These are phyloP conservation scores for Aspergillus puulaauensis DNA, from an alignment of 2,329 filamentous ascomycete genomes.

Conservation along the genomic window DNA sequence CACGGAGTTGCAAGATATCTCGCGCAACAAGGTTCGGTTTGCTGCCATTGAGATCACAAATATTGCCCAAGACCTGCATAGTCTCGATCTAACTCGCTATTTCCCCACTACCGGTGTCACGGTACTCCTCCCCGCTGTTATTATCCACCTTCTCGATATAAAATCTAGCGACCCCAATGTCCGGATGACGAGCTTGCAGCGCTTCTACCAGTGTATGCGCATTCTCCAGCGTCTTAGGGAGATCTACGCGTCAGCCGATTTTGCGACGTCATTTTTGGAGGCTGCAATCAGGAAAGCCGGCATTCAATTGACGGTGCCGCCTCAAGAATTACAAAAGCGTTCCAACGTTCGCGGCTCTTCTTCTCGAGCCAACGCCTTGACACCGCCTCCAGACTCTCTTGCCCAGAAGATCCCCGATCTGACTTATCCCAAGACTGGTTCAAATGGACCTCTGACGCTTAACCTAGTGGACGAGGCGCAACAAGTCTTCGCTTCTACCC, in stretches of 20 bases:
- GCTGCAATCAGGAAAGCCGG: conserved; percentile 85
- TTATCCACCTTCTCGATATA: conserved; percentile 90
- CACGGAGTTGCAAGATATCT: conserved; percentile 75
- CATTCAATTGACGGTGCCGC: conserved; percentile 63
- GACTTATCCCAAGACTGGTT: conserved; percentile 32
- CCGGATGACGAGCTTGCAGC: conserved; percentile 70
- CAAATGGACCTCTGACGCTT: conserved; percentile 15
- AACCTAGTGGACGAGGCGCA: conserved; percentile 24
- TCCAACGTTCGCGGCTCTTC: conserved; percentile 19
- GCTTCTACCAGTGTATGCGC: conserved; percentile 89
- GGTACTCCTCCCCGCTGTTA: conserved; percentile 86
- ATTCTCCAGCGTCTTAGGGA: conserved; percentile 85
- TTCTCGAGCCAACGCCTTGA: conserved; percentile 34
- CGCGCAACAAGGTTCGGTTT: conserved; percentile 76
- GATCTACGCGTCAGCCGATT: conserved; percentile 91
- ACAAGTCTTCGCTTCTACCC: conserved; percentile 39
- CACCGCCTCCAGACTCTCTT: conserved; percentile 42
- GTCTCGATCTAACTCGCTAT: conserved; percentile 70
- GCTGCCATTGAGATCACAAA: conserved; percentile 83
- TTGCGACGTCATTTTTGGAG: conserved; percentile 91
- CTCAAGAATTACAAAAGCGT: conserved; percentile 29
- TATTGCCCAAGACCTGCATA: conserved; percentile 75
- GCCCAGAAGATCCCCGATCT: conserved; percentile 41
- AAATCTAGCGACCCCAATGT: conserved; percentile 74
- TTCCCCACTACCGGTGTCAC: conserved; percentile 89